Conservation (phyloP, 495 filamentous ascomycete species). For the Hyaloscypha hepaticicola region DNA sequence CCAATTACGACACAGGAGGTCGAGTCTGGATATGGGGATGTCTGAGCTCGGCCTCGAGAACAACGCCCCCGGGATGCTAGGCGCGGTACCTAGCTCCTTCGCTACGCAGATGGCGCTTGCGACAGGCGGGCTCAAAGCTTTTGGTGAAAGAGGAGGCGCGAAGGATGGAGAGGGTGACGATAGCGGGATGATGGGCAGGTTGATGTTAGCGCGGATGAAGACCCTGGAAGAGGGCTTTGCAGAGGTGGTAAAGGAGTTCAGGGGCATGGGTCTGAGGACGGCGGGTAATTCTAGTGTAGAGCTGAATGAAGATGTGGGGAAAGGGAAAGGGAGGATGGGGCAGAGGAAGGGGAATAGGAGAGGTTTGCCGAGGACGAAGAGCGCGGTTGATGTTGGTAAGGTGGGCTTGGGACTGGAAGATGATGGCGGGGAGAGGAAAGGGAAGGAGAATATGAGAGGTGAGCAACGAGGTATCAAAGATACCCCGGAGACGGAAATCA, state of each 20-base stretch:
- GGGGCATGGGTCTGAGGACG: conserved; percentile 63
- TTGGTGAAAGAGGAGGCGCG: background rate
- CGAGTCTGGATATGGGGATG: conserved; percentile 59
- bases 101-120: conserved; percentile 77
- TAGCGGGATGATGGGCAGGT: conserved; percentile 64
- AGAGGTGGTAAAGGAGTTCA: conserved; percentile 82
- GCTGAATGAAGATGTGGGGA: conserved; percentile 19
- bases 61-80: conserved; percentile 55
- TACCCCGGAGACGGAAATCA: background rate
- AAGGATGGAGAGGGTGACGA: conserved; percentile 50
- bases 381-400: background rate
- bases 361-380: background rate
- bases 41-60: conserved; percentile 62
- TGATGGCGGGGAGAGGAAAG: background rate
- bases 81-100: conserved; percentile 70
- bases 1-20: conserved; percentile 37
- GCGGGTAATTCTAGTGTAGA: conserved; percentile 27
- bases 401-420: background rate
- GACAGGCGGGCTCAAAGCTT: conserved; percentile 47
- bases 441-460: background rate
- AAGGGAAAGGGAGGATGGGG: conserved; percentile 31
- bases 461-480: background rate
- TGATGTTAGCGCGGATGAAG: conserved; percentile 92
- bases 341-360: conserved; percentile 16
- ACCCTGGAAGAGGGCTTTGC: conserved; percentile 83